Evolutionary conservation across 768 basidiomycete genomes (phyloP), one percentile per base, ranked within the genome.

Genomic region (Termitomyces sp.): DNA sequence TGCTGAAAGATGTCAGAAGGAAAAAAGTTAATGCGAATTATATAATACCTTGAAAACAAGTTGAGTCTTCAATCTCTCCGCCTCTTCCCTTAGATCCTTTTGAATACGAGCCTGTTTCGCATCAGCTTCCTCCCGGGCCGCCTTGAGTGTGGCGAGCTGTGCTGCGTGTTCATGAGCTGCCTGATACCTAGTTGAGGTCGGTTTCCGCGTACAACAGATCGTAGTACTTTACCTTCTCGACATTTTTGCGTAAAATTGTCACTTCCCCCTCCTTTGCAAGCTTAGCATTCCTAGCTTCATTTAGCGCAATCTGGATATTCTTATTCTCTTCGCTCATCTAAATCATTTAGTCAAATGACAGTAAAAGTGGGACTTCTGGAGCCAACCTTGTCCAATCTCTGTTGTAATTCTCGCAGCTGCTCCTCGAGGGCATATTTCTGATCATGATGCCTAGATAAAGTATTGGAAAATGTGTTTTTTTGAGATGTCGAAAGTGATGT

Each of bases 201-300:
- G 24, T 28, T 8, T 22, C 35, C 9, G 40, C 8, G 35, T 44
- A 24, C 43, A 56, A 24, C 30, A 41, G 10, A 9, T 48, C 26
- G 41, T 9, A 28, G 22, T 14, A 5, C 24, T 48, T 62, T 63
- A 87, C 90, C 78, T 86, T 87, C 62, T 88, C 85, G 10, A 87
- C 79, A n/a, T 70, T 79, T 61, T 81, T 82, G 62, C 88, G 75
- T 52, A 92, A 67, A 41, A 86, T 81, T 16, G 77, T 77, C 6
- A 87, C 87, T 72, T 92, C 89, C 5, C 90, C 90, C 32, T 87
- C 84, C 65, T 85, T 89, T 33, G 75, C 70, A 41, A 82, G 74
- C 59, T 78, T 83, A 8, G 72, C 75, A 48, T 83, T 78, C 49
- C 74, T 67, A 3, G 82, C 82, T 40, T 74, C 74, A 58, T 78